These are phyloP conservation scores for Amphirosellinia nigrospora DNA, from an alignment of 495 filamentous ascomycete genomes.

Conservation along the genomic window DNA sequence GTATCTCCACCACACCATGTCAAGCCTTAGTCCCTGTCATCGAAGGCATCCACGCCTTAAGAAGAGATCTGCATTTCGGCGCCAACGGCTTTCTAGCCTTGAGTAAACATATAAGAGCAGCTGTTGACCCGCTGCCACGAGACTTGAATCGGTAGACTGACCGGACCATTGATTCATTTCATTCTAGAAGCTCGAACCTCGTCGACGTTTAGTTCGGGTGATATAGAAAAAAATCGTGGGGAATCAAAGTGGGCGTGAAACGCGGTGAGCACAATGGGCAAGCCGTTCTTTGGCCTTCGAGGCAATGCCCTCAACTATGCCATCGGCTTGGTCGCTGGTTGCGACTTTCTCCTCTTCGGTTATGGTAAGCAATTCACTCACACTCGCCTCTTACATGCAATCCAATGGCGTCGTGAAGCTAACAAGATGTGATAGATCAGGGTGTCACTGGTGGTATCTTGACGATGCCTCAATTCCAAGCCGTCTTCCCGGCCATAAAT, in stretches of 20 bases:
- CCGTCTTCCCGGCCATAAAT: constrained; percentile 63
- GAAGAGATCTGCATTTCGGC: constrained; percentile 4
- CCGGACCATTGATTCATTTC: not conserved
- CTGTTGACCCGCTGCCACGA: constrained; percentile 2
- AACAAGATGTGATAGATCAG: constrained; percentile 43
- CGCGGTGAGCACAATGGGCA: constrained; percentile 39
- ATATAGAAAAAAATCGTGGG: not conserved
- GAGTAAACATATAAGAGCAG: constrained; percentile 17
- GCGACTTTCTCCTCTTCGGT: constrained; percentile 67
- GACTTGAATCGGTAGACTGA: not conserved
- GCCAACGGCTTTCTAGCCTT: not conserved
- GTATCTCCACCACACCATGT: constrained; percentile 8
- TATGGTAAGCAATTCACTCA: constrained; percentile 42
- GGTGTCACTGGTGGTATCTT: constrained; percentile 67
- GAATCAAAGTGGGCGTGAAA: not conserved
- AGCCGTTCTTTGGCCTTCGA: constrained; percentile 66
- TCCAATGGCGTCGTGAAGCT: constrained; percentile 3
- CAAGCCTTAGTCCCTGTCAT: not conserved
- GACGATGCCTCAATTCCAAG: constrained; percentile 59
- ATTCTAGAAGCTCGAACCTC: not conserved
- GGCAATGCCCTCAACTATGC: constrained; percentile 70
- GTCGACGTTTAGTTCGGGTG: not conserved
- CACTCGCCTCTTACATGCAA: not conserved
- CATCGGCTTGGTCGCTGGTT: constrained; percentile 70
- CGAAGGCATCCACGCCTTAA: constrained; percentile 12